Percentiles rank a stretch among this genome's conserved stretches.
phyloP scores from a whole-genome alignment of 805 yeast genomes.

The Suhomyces emberorum region DNA sequence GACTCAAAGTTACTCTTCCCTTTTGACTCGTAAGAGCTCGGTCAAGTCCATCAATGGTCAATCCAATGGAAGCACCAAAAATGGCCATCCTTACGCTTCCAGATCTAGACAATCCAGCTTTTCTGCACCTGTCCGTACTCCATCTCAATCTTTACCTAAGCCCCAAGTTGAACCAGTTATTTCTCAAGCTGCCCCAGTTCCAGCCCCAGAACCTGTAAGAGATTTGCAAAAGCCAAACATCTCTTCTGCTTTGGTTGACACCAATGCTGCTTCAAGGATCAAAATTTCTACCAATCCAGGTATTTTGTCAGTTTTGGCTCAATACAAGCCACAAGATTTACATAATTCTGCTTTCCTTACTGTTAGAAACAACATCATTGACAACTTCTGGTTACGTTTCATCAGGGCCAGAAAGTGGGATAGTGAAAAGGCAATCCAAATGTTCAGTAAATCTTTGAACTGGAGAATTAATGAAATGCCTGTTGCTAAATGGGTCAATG shows the following conservation, averaged over 20 bases:
- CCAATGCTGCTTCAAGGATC: neutral
- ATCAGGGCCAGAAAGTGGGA: slow-evolving; percentile 87
- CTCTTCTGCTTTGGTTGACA: neutral
- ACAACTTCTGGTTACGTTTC: slow-evolving; percentile 71
- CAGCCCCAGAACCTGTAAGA: neutral
- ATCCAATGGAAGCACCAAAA: neutral
- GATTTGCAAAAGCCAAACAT: neutral
- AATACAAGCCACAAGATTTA: slow-evolving; percentile 49
- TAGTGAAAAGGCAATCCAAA: slow-evolving; percentile 59
- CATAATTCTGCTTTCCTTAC: slow-evolving; percentile 55
- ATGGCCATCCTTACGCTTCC: neutral
- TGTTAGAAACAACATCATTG: slow-evolving; percentile 76
- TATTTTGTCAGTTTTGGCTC: slow-evolving; percentile 49
- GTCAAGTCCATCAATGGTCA: neutral
- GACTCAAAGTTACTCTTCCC: neutral
- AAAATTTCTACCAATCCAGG: slow-evolving; percentile 26
- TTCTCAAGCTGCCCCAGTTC: neutral
- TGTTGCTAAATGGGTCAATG: slow-evolving; percentile 58
- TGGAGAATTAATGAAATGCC: slow-evolving; percentile 69
- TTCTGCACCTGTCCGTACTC: neutral
- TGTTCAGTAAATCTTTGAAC: slow-evolving; percentile 68
- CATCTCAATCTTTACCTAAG: neutral
- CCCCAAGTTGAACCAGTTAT: too few species aligned
- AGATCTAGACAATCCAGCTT: neutral
- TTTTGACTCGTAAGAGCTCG: neutral